Base-by-base conservation (phyloP, 208 protist genomes). In the Acanthamoeba rhysodes region DNA sequence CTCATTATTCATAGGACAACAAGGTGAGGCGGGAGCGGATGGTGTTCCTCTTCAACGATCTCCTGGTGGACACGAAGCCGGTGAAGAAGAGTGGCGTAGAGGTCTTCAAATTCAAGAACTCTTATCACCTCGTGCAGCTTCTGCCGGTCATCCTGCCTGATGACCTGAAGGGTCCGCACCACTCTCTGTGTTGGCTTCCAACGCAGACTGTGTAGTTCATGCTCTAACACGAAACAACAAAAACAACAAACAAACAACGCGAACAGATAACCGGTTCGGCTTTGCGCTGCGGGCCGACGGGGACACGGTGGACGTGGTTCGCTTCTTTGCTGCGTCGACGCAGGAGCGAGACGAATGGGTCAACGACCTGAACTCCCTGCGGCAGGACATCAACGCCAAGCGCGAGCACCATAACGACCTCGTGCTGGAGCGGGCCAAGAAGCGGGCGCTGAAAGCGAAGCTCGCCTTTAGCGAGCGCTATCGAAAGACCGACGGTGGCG, bases 1-100 rank as follows among this genome's bases (percentile, higher is more conserved):
- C 24, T 24, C 7, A 0, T 24, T 14, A 59, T 59, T 22, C 20
- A 24, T 20, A 57, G 74, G 74, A 84, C 41, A 84, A 84, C 74
- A 84, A 84, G 74, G 45, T 57, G 18, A 84, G 55, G 22, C 41
- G 45, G 10, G 59, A 92, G 50, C 85, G 85, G 12, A 72, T 92
- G 59, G 64, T 94, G 32, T 94, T 94, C 66, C 55, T 94, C 12
- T 94, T 94, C 72, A 94, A 94, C 45, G 90, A 94, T 82, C 72
- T 94, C 9, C 90, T 94, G 3, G 66, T 94, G 48, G 66, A 94
- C n/a, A 62, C 90, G 22, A 94, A 82, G 68, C 90, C 90, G 18
- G 37, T 82, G 68, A 82, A 84, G 55, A 94, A 94, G 66, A 94
- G 29, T n/a, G 70, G 70, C 9, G 59, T 92, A 9, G 59, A 92